These are phyloP conservation scores for Phanerochaete sordida DNA, from an alignment of 768 basidiomycete genomes.

Conservation along the genomic window DNA sequence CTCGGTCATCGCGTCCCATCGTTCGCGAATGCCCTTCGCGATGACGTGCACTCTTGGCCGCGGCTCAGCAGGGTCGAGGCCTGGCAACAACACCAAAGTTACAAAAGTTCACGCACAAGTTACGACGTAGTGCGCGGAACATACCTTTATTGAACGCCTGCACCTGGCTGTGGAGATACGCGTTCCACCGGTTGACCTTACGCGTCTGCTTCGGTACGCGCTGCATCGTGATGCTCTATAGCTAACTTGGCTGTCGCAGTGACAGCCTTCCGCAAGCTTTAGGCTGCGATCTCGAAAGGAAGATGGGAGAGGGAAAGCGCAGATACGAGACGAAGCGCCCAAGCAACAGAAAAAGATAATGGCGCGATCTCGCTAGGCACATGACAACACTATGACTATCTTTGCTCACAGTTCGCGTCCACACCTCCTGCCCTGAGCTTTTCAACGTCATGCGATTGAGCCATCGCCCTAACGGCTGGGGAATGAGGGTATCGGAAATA, in stretches of 20 bases:
- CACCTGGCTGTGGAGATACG: slow-evolving; percentile 2
- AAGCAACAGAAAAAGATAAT: neutral
- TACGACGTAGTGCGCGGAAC: neutral
- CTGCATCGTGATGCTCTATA: neutral
- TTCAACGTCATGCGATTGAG: slow-evolving; percentile 9
- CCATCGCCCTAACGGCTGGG: slow-evolving; percentile 6
- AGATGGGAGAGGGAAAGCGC: neutral
- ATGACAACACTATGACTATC: neutral
- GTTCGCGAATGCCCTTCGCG: neutral
- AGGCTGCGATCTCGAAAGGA: neutral
- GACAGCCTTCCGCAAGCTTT: too few species aligned
- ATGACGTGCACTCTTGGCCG: slow-evolving; percentile 1
- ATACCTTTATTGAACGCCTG: neutral
- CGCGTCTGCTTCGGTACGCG: slow-evolving; percentile 4
- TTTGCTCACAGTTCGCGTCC: neutral
- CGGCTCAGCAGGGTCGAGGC: neutral
- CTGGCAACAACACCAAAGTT: neutral
- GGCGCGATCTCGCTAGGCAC: neutral
- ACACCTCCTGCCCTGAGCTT: neutral
- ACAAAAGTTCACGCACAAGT: neutral
- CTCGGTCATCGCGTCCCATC: slow-evolving; percentile 5
- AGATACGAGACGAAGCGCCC: neutral
- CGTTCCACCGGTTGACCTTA: slow-evolving; percentile 1
- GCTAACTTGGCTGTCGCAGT: neutral
- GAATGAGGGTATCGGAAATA: slow-evolving; percentile 14